A percentile compares a stretch with the other conserved stretches of the same genome.
Conservation (phyloP, 192 early-diverging fungal genomes). For the Linnemannia zychae region DNA sequence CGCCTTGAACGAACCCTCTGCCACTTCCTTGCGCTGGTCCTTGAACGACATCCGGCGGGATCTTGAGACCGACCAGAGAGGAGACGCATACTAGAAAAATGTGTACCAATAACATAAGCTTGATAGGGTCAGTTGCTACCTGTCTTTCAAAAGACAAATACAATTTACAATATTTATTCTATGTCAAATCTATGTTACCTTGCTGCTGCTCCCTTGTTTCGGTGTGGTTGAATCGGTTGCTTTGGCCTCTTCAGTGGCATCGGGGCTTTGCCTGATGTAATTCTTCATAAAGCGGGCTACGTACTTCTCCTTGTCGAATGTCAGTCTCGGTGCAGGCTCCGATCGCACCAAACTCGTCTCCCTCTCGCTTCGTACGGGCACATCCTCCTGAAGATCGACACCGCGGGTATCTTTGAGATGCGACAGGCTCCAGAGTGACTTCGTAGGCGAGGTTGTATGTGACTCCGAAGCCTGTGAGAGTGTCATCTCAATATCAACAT, state of each 20-base stretch:
- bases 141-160: background rate
- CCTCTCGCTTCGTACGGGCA: background rate
- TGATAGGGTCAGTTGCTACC: background rate
- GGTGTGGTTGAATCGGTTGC: background rate
- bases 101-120: background rate
- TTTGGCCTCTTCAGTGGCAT: background rate
- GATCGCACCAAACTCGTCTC: background rate
- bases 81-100: constrained; percentile 28
- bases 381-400: background rate
- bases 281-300: constrained; percentile 26
- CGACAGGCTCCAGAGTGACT: constrained; percentile 41
- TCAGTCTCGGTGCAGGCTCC: background rate
- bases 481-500: background rate
- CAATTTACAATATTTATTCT: background rate
- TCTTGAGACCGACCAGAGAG: constrained; percentile 38
- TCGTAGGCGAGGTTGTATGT: constrained; percentile 2
- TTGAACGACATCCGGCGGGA: constrained; percentile 15
- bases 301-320: constrained; percentile 27
- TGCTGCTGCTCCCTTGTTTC: constrained; percentile 1
- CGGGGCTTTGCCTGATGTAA: background rate
- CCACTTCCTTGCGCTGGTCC: background rate
- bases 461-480: constrained; percentile 28
- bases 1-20: background rate
- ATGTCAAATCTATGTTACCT: constrained; percentile 36
- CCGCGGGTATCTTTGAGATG: constrained; percentile 27